phyloP scores from a whole-genome alignment of 306 rosid species.

The Cicer pinnatifidum region DNA sequence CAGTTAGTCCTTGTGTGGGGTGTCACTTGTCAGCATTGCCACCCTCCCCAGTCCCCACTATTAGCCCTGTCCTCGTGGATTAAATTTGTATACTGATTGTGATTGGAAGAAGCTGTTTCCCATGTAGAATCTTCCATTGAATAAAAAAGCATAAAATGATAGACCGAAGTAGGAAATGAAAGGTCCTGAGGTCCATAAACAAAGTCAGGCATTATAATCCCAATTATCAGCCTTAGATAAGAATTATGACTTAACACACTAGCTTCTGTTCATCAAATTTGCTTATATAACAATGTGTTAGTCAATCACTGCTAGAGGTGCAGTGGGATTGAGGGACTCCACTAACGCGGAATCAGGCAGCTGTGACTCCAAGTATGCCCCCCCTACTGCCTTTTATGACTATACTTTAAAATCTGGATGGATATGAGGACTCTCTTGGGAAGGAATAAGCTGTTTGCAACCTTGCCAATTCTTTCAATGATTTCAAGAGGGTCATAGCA shows the following conservation, averaged over 20 bases:
- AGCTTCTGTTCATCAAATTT: not conserved
- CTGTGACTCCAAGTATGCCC: not conserved
- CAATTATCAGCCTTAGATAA: too few species aligned
- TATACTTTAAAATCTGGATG: not conserved
- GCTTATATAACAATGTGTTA: not conserved
- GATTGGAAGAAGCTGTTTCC: not conserved
- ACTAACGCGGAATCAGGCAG: not conserved
- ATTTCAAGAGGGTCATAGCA: not conserved
- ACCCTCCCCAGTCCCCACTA: not conserved
- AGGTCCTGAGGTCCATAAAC: too few species aligned
- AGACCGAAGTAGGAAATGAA: too few species aligned
- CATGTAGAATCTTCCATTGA: not conserved
- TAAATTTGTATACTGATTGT: not conserved
- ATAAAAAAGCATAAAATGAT: too few species aligned
- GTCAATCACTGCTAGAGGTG: not conserved
- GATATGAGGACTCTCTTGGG: not conserved
- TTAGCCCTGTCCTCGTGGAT: not conserved
- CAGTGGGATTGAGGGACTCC: not conserved
- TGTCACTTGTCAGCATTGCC: constrained; percentile 6
- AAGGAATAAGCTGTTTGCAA: not conserved
- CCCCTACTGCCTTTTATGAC: not conserved
- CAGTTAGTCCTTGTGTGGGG: not conserved
- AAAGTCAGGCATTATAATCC: too few species aligned
- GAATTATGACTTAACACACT: not conserved
- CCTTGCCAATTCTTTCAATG: not conserved